A percentile compares a stretch with the other conserved stretches of the same genome.
Evolutionary conservation across 208 protist genomes (phyloP).

Genomic region (Crithidia bombi): DNA sequence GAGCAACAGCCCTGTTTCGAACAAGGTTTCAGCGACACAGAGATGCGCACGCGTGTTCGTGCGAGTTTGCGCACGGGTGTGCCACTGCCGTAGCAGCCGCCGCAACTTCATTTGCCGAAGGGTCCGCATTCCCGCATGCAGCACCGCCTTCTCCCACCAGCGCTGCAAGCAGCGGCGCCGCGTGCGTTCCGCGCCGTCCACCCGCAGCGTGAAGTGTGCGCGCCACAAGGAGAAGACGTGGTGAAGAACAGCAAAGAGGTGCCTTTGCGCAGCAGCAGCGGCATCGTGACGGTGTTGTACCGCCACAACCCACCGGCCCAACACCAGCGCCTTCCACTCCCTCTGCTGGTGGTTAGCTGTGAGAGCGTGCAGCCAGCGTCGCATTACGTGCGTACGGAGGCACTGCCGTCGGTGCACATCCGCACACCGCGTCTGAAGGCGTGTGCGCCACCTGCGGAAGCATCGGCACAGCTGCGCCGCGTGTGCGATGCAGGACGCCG

Average conservation of each 20-base stretch:
- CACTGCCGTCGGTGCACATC: conserved; percentile 16
- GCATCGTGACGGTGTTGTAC: conserved; percentile 2
- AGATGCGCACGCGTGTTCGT: conserved; percentile 23
- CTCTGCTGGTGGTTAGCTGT: conserved; percentile 5
- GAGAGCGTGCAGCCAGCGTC: conserved; percentile 17
- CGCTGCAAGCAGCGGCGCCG: conserved; percentile 35
- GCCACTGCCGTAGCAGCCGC: conserved; percentile 27
- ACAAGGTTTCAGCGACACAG: conserved; percentile 68
- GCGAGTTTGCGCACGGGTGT: conserved; percentile 13
- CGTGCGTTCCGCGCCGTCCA: background rate
- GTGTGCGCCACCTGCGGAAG: conserved; percentile 14
- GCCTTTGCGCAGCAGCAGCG: conserved; percentile 9
- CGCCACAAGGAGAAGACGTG: conserved; percentile 21
- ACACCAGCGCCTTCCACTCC: conserved; percentile 5
- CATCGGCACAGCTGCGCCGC: conserved; percentile 16
- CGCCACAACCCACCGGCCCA: conserved; percentile 17
- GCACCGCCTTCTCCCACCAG: conserved; percentile 27
- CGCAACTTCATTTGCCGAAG: conserved; percentile 5
- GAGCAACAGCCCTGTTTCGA: conserved; percentile 68
- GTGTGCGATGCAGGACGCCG: conserved; percentile 8
- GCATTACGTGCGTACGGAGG: conserved; percentile 7
- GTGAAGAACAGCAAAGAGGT: conserved; percentile 11
- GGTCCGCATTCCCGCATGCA: conserved; percentile 3
- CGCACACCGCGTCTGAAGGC: conserved; percentile 7
- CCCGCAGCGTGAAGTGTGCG: conserved; percentile 1